Evolutionary conservation across 805 yeast species (phyloP).

Genomic region (Danielia reshetovae): DNA sequence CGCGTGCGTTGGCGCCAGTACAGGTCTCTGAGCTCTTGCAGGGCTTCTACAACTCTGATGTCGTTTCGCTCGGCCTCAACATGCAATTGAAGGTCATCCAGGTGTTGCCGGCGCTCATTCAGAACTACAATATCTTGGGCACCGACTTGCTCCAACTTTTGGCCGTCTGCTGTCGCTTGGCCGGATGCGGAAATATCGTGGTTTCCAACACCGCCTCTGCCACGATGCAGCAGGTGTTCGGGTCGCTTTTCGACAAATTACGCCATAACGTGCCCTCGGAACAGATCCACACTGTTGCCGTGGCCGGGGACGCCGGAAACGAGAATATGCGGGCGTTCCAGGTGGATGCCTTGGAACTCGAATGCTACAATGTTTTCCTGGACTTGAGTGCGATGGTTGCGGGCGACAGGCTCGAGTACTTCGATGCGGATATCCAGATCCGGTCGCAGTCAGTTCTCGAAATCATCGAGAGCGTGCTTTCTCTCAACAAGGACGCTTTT

Average conservation of each 20-base stretch:
- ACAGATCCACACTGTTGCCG: constrained; percentile 11
- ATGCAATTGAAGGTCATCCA: constrained; percentile 85
- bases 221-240: constrained; percentile 80
- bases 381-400: constrained; percentile 72
- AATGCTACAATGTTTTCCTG: constrained; percentile 63
- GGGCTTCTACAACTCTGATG: constrained; percentile 46
- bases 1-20: constrained; percentile 50
- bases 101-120: constrained; percentile 70
- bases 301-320: constrained; percentile 29
- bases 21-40: constrained; percentile 56
- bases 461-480: constrained; percentile 71
- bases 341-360: constrained; percentile 49
- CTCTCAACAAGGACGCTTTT: constrained; percentile 58
- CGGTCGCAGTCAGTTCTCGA: constrained; percentile 70
- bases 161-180: constrained; percentile 64
- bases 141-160: constrained; percentile 53
- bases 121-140: constrained; percentile 45
- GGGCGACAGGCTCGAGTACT: constrained; percentile 49
- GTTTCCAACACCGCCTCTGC: constrained; percentile 92
- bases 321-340: constrained; percentile 42
- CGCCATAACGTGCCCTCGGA: constrained; percentile 8
- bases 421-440: constrained; percentile 49
- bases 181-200: constrained; percentile 64
- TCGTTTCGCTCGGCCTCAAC: constrained; percentile 76
- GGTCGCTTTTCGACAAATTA: constrained; percentile 68